Percentiles rank a stretch among this genome's conserved stretches.
These are phyloP conservation scores for Nicotiana sylvestris DNA, from an alignment of 257 asterid genomes.

Conservation along the genomic window DNA sequence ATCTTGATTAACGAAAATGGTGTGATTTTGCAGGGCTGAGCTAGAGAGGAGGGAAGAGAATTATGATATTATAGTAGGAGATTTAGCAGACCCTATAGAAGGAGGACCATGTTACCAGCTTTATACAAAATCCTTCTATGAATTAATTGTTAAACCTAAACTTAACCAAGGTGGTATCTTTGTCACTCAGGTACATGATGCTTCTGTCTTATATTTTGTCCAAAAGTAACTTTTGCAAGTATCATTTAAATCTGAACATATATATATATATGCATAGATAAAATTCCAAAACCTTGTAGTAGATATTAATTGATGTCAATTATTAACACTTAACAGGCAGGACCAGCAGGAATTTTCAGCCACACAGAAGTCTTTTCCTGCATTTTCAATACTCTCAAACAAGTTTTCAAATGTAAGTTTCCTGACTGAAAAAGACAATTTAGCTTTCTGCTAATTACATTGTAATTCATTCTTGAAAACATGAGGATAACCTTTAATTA, in stretches of 20 bases:
- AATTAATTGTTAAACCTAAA: slow-evolving; percentile 58
- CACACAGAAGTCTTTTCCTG: slow-evolving; percentile 91
- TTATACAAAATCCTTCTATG: slow-evolving; percentile 88
- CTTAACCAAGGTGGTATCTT: slow-evolving; percentile 67
- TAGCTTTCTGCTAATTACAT: not conserved
- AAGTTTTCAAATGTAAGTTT: slow-evolving; percentile 87
- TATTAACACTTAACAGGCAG: slow-evolving; percentile 47
- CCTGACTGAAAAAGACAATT: not conserved
- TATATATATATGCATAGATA: not conserved
- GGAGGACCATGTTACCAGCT: slow-evolving; percentile 96
- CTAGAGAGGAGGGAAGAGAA: slow-evolving; percentile 66
- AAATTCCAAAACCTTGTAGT: not conserved
- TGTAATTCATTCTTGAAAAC: not conserved
- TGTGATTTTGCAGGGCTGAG: slow-evolving; percentile 56
- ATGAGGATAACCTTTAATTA: not conserved
- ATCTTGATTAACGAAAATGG: not conserved
- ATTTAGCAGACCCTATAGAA: slow-evolving; percentile 93
- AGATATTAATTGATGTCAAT: not conserved
- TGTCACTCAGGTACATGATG: slow-evolving; percentile 72
- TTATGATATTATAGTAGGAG: slow-evolving; percentile 88
- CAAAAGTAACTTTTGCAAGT: not conserved
- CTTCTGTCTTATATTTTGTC: not conserved
- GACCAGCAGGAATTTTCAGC: slow-evolving; percentile 95
- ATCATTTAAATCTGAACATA: no score
- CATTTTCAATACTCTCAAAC: slow-evolving; percentile 78